Evolutionary conservation across 306 rosid genomes (phyloP).

Genomic region (Vigna hirtella): DNA sequence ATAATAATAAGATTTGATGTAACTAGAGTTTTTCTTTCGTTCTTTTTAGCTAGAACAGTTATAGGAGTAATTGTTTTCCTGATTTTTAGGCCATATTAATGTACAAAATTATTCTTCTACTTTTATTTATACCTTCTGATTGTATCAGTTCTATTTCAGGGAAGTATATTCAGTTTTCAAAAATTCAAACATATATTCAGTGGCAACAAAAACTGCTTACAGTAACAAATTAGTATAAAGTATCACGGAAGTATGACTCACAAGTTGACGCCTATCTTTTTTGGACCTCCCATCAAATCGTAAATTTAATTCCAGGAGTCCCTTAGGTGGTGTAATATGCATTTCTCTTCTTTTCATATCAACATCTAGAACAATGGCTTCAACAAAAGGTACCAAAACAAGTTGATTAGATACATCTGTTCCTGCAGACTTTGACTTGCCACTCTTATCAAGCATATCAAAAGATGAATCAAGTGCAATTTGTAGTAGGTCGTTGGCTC

Average conservation of each 20-base stretch:
- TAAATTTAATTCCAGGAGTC: slow-evolving; percentile 87
- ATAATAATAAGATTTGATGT: too few species aligned
- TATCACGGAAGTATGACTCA: slow-evolving; percentile 71
- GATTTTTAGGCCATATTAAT: too few species aligned
- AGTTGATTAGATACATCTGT: slow-evolving; percentile 63
- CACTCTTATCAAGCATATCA: slow-evolving; percentile 60
- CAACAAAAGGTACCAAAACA: slow-evolving; percentile 91
- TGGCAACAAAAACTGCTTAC: slow-evolving; percentile 9
- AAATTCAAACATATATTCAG: slow-evolving; percentile 1
- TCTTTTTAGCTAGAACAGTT: too few species aligned
- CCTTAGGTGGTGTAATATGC: slow-evolving; percentile 90
- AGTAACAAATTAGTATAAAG: slow-evolving; percentile 46
- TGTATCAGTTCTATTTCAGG: too few species aligned
- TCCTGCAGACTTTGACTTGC: slow-evolving; percentile 64
- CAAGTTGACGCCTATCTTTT: slow-evolving; percentile 96
- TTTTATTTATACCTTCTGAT: too few species aligned
- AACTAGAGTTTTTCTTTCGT: too few species aligned
- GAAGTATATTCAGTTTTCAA: too few species aligned
- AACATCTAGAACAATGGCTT: slow-evolving; percentile 93
- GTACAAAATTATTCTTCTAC: too few species aligned
- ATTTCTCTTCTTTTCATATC: slow-evolving; percentile 72
- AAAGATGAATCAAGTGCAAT: slow-evolving; percentile 74
- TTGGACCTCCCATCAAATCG: slow-evolving; percentile 83
- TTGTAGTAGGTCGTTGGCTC: slow-evolving; percentile 83
- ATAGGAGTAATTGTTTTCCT: too few species aligned